Base-by-base conservation (phyloP, 1,139 yeast species). In the Chernovozyma sophiae-reginae region DNA sequence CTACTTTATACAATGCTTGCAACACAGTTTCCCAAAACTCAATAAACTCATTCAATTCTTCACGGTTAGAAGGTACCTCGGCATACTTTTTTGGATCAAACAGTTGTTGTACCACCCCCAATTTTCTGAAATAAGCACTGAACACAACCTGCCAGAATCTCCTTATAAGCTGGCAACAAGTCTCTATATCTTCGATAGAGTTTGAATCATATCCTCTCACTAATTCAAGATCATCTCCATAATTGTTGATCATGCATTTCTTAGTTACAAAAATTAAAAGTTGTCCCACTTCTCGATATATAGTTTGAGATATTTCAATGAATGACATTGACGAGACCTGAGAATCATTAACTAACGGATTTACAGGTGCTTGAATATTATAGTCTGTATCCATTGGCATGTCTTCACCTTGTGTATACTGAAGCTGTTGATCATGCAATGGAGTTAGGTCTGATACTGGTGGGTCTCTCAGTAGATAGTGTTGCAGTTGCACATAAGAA, bases 101-200 rank as follows among this genome's bases (percentile, higher is more conserved):
- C 8, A 13, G 16, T 6, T 25, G 30, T 25, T 23, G 6, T 7
- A 11, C 7, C 7, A 17, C 22, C 18, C 18, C 17, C 11, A 16
- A 44, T 41, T 14, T 40, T 44, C 29, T 50, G 46, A 49, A 77
- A 68, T 71, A 72, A 3, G 62, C 74, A 4, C 70, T 56, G 50
- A 84, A 85, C 1, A 79, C 83, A 0, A 86, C 68, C 3, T 74
- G 51, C 77, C 84, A 74, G 49, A 70, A 79, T 36, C 72, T 52
- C 6, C 62, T 58, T 11, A 85, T 53, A 2, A 65, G 56, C 2
- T 53, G 47, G 1, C 71, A 57, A 28, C 79, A 69, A 39, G 72
- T 78, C 1, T 32, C 33, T n/a, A 83, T 49, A 2, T 61, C 55
- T 0, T 33, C 35, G 2, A 77, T 49, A 0, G 50, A 25, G 3